Evolutionary conservation across 768 basidiomycete species (phyloP).

Genomic region (Dioszegia aurantiaca): DNA sequence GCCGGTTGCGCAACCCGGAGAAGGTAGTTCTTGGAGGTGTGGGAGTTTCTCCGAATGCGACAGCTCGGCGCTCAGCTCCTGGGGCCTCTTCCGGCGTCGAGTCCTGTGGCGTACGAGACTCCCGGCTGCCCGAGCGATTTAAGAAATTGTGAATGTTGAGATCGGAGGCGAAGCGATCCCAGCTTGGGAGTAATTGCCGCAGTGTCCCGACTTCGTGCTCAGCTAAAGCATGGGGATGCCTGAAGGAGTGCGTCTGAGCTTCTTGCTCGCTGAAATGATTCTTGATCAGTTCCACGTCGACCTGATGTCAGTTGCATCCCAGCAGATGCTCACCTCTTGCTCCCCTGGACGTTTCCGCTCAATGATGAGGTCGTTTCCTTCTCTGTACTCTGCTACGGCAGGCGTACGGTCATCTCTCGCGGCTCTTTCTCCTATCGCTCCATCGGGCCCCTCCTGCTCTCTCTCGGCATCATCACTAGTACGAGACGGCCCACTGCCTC

Average conservation of each 20-base stretch:
- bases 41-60: not conserved
- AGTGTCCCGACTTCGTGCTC: conserved; percentile 37
- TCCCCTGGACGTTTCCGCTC: conserved; percentile 63
- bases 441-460: conserved; percentile 26
- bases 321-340: conserved; percentile 56
- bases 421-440: conserved; percentile 30
- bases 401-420: conserved; percentile 41
- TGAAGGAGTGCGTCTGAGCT: conserved; percentile 32
- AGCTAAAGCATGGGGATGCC: conserved; percentile 40
- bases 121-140: not conserved
- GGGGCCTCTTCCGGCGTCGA: not conserved
- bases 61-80: not conserved
- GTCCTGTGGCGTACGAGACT: not conserved
- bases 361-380: conserved; percentile 66
- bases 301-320: conserved; percentile 1
- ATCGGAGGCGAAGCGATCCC: conserved; percentile 19
- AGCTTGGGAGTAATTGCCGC: conserved; percentile 25
- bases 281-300: conserved; percentile 65
- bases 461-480: conserved; percentile 15
- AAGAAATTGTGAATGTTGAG: conserved; percentile 1
- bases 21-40: not conserved
- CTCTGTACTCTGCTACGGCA: conserved; percentile 62
- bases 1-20: not conserved
- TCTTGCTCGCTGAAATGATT: conserved; percentile 51
- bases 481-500: conserved; percentile 20